Evolutionary conservation across 2,329 filamentous ascomycete species (phyloP), one percentile per base, ranked within the genome.

Genomic region (Talaromyces islandicus): DNA sequence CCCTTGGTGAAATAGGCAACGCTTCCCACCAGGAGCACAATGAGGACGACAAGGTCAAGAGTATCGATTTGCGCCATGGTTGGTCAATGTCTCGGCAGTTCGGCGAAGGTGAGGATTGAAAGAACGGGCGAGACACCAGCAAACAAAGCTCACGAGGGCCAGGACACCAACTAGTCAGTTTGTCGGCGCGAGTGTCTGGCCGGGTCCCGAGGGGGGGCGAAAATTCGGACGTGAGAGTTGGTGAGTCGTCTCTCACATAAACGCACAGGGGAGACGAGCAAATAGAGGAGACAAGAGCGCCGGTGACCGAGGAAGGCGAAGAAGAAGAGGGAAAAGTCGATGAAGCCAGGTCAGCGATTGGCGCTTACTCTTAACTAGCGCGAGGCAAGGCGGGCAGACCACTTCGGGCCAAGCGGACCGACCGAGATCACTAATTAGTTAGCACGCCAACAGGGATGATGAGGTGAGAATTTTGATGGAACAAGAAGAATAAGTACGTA

Each of bases 1-100:
- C 94, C 94, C 75, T 99, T 99, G 67, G 94, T 97, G 79, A 99
- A 96, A 80, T 97, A 99, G 72, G 93, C 94, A 63, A 92, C 74
- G 54, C 92, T 97, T 66, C 91, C 94, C 61, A 95, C 75, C 59
- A 97, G 84, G 69, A 99, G 88, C 61, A 85, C 85, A 64, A 86
- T 85, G 66, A 99, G 89, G 82, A 99, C 94, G 70, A 96, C 77
- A 69, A 97, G 83, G 83, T 99, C 94, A 80, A 99, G 81, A 27
- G 92, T 96, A 75, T 99, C 94, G 73, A 99, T 87, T 83, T 96
- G 90, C 67, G 93, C 91, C 94, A 99, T 97, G 70, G 67, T 83
- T 27, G 59, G 55, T 41, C 54, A 38, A 43, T 41, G 58, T 53
- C 17, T 29, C 32, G 19, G 55, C 51, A 19, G 52, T 30, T 25